Evolutionary conservation across 108 stramenopile genomes (phyloP), one percentile per base, ranked within the genome.

Genomic region (Bacterosira constricta): DNA sequence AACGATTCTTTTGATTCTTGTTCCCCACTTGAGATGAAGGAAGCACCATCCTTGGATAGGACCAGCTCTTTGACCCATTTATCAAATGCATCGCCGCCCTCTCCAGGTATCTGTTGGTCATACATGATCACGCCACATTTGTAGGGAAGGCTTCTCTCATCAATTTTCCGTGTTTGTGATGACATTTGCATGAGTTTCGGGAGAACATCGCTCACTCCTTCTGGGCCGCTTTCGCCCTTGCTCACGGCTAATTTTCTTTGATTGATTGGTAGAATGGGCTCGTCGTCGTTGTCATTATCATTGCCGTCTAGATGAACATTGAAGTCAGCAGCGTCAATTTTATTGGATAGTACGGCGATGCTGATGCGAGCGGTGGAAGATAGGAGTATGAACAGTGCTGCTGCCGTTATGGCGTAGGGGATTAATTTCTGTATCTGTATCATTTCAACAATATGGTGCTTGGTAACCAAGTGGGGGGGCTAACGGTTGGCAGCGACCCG

Each of bases 81-180:
- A 34, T 71, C 59, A 10, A 69, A 11, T 38, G 61, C 42, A 46
- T 49, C 41, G 2, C 64, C 70, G 23, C 45, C 65, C 6, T 49
- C 49, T 4, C 78, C 65, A 21, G 78, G 67, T 37, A 77, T 67
- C 32, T 62, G 50, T 49, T 79, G 69, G 25, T 56, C 44, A 38
- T 66, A 71, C 15, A 79, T n/a, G 27, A 79, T 45, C 3, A 46
- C 71, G 23, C 78, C 78, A 47, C 78, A 79, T 15, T 52, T 31
- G 26, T 71, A 67, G 10, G 73, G 73, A 10, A 65, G 50, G 34
- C 53, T 60, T 15, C 41, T 52, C 45, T 71, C 65, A 47, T 79
- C 70, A 9, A 79, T 50, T 73, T 64, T 73, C 12, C 72, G 35
- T 27, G 70, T 61, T 21, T 49, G 69, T 18, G 68, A 45, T 50